Evolutionary conservation across 2,329 filamentous ascomycete genomes (phyloP).

Genomic region (Diatrype stigma): DNA sequence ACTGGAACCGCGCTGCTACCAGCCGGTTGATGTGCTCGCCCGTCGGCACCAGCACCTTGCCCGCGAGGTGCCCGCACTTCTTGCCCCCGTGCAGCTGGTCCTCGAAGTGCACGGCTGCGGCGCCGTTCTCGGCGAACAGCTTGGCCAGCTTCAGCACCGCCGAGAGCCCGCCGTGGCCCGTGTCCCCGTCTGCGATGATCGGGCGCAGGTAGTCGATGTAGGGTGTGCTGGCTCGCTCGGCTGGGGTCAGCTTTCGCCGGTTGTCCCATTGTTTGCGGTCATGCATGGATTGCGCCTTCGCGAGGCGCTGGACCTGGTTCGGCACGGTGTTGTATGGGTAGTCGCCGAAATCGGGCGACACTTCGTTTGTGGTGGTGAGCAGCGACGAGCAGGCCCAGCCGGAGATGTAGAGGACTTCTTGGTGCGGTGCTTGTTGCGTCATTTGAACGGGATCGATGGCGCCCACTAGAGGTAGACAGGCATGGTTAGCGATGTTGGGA

Average conservation of each 20-base stretch:
- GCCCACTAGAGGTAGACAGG: slow-evolving; percentile 59
- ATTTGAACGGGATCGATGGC: slow-evolving; percentile 99
- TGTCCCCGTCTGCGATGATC: slow-evolving; percentile 95
- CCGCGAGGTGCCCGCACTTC: slow-evolving; percentile 95
- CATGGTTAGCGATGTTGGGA: neutral
- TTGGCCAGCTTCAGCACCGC: slow-evolving; percentile 95
- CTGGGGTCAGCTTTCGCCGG: slow-evolving; percentile 70
- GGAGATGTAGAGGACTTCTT: slow-evolving; percentile 93
- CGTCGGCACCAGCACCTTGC: slow-evolving; percentile 90
- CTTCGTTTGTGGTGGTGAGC: slow-evolving; percentile 91
- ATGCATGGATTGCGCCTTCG: slow-evolving; percentile 95
- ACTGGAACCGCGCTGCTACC: slow-evolving; percentile 88
- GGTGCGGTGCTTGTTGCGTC: slow-evolving; percentile 95
- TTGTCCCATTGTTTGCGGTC: slow-evolving; percentile 93
- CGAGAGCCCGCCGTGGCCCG: slow-evolving; percentile 87
- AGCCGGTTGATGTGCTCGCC: slow-evolving; percentile 96
- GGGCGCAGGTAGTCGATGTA: slow-evolving; percentile 91
- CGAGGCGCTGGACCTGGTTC: slow-evolving; percentile 92
- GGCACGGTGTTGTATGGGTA: slow-evolving; percentile 99
- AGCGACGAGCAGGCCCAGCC: slow-evolving; percentile 97
- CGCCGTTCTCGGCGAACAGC: slow-evolving; percentile 94
- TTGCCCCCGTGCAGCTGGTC: slow-evolving; percentile 97
- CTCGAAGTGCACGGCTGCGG: slow-evolving; percentile 94
- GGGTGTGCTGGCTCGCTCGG: slow-evolving; percentile 69
- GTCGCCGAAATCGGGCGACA: slow-evolving; percentile 95